Evolutionary conservation across 1,284 basidiomycete species (phyloP).

Genomic region (Trichosporon sp.): DNA sequence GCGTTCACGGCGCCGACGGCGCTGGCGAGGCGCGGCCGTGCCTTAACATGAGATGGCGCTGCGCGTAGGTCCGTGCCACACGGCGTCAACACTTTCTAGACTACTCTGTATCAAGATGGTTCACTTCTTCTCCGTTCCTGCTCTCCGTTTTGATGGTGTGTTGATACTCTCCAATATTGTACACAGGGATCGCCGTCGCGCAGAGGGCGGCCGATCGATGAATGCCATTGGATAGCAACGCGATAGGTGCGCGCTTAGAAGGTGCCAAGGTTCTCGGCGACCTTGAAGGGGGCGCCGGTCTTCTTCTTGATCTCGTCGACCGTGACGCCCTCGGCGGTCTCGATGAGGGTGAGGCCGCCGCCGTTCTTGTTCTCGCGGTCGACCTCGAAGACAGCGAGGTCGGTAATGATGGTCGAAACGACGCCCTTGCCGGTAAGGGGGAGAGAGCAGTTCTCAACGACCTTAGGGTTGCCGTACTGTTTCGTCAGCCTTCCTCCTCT

Average conservation of each 20-base stretch:
- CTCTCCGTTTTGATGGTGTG: background rate
- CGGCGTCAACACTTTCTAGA: no score
- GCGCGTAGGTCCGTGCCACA: no score
- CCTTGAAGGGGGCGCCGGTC: slow-evolving; percentile 70
- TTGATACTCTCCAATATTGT: background rate
- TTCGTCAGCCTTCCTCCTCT: slow-evolving; percentile 52
- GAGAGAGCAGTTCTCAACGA: slow-evolving; percentile 72
- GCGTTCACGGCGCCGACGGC: no score
- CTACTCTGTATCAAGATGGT: no score
- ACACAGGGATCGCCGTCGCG: background rate
- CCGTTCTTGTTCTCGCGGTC: slow-evolving; percentile 57
- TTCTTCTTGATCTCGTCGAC: slow-evolving; percentile 78
- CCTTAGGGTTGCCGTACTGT: slow-evolving; percentile 81
- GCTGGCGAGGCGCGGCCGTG: no score
- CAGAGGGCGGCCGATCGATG: background rate
- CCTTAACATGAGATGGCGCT: no score
- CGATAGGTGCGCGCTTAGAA: slow-evolving; percentile 21
- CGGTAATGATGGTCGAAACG: slow-evolving; percentile 86
- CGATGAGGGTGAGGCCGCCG: slow-evolving; percentile 68
- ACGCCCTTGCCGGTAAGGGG: slow-evolving; percentile 81
- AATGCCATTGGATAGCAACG: background rate
- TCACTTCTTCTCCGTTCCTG: background rate
- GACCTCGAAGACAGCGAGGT: slow-evolving; percentile 82
- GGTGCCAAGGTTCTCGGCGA: slow-evolving; percentile 45
- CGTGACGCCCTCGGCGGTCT: slow-evolving; percentile 74